Evolutionary conservation across 2,329 filamentous ascomycete genomes (phyloP).

Genomic region (Colletotrichum incanum): DNA sequence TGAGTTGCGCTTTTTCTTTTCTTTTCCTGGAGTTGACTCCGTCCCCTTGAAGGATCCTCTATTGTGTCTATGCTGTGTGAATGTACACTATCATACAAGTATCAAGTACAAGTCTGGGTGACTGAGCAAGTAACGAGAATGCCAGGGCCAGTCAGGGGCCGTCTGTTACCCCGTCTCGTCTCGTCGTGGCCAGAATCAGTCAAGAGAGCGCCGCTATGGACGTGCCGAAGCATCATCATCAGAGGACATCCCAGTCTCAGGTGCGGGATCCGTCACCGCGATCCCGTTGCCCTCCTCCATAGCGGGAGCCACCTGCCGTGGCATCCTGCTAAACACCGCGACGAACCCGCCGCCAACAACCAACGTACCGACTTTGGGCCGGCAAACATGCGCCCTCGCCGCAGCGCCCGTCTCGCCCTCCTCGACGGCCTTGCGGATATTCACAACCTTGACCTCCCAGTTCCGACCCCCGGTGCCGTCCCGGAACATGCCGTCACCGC

Average conservation of each 20-base stretch:
- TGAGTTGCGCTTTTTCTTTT: too few species aligned
- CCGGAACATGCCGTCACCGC: slow-evolving; percentile 60
- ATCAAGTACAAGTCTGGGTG: neutral
- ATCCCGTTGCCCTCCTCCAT: neutral
- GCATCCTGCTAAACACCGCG: slow-evolving; percentile 50
- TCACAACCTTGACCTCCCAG: slow-evolving; percentile 74
- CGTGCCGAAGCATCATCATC: slow-evolving; percentile 1
- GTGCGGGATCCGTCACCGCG: neutral
- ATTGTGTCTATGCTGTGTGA: neutral
- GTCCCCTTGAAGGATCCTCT: neutral
- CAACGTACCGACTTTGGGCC: slow-evolving; percentile 59
- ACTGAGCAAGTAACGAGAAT: neutral
- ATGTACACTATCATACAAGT: slow-evolving; percentile 12
- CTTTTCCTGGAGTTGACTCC: too few species aligned
- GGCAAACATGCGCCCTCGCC: slow-evolving; percentile 55
- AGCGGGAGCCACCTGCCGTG: neutral
- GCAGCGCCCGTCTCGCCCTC: slow-evolving; percentile 23
- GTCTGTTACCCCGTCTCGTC: too few species aligned
- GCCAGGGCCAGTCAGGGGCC: neutral
- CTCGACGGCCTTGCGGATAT: slow-evolving; percentile 47
- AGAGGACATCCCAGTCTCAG: neutral
- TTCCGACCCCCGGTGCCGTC: slow-evolving; percentile 66
- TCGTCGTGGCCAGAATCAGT: neutral
- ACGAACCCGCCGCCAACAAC: slow-evolving; percentile 60
- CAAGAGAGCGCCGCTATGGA: neutral